These are phyloP conservation scores for Galerina sulciceps DNA, from an alignment of 768 basidiomycete species.

Conservation along the genomic window DNA sequence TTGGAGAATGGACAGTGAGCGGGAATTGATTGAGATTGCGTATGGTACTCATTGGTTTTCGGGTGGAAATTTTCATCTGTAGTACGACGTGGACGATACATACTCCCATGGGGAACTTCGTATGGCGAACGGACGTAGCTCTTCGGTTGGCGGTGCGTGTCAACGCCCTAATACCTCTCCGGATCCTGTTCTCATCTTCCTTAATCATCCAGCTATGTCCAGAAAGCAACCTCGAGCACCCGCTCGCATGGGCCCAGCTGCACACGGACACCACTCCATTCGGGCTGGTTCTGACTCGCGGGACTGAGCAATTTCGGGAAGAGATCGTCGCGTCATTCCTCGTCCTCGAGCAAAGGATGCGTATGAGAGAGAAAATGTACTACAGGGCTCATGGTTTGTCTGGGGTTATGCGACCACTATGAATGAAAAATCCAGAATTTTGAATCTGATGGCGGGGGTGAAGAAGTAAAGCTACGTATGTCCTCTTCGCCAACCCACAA, in stretches of 20 bases:
- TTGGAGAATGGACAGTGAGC: not conserved
- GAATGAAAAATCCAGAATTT: too few relatives aligned
- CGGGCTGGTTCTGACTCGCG: not conserved
- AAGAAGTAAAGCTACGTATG: too few relatives aligned
- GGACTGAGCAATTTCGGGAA: conserved; percentile 6
- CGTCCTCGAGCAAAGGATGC: not conserved
- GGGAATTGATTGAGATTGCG: not conserved
- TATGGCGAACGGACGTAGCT: conserved; percentile 1
- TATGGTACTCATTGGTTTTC: too few relatives aligned
- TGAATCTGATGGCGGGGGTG: too few relatives aligned
- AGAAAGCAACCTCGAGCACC: not conserved
- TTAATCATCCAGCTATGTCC: conserved; percentile 1
- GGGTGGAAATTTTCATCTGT: too few relatives aligned
- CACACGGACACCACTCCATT: not conserved
- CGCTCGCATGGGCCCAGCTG: conserved; percentile 9
- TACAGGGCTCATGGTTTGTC: not conserved
- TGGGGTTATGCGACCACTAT: too few relatives aligned
- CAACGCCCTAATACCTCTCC: not conserved
- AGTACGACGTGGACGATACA: conserved; percentile 4
- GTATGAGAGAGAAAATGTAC: not conserved
- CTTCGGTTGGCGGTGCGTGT: conserved; percentile 9
- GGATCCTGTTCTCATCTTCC: not conserved
- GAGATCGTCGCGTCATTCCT: conserved; percentile 9
- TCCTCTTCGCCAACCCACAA: too few relatives aligned
- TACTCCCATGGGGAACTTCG: conserved; percentile 3